Conservation (phyloP, 805 yeast species). For the Myxozyma kluyveri region DNA sequence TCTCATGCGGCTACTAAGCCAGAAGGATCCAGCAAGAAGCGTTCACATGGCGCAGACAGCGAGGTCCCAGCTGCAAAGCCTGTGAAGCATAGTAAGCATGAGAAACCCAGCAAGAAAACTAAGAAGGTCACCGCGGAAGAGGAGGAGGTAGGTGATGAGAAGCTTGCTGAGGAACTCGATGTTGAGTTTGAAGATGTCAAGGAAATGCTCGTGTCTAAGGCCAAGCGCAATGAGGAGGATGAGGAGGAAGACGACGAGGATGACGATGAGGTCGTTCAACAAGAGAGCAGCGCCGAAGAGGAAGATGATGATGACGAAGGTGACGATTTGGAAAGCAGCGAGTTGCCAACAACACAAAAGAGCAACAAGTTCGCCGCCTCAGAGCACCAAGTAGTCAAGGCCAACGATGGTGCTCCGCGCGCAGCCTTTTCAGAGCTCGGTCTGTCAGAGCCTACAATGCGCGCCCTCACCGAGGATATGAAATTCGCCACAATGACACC, state of each 20-base stretch:
- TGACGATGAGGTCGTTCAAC: conserved; percentile 36
- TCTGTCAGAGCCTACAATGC: conserved; percentile 75
- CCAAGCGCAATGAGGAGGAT: conserved; percentile 35
- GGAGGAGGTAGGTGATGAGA: conserved; percentile 10
- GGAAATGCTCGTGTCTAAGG: conserved; percentile 8
- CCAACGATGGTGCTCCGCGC: neutral
- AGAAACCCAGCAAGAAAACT: neutral
- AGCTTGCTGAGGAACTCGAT: conserved; percentile 16
- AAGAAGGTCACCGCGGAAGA: neutral
- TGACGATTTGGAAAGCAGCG: conserved; percentile 20
- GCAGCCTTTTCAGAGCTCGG: conserved; percentile 51
- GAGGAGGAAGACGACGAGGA: conserved; percentile 39
- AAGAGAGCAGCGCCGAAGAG: conserved; percentile 34
- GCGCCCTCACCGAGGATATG: conserved; percentile 73
- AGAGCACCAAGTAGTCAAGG: neutral
- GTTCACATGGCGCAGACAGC: neutral
- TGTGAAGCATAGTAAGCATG: neutral
- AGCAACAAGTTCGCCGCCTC: neutral
- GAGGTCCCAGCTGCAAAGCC: too few species aligned
- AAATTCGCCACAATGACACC: conserved; percentile 90
- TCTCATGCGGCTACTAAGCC: neutral
- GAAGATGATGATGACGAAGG: conserved; percentile 30
- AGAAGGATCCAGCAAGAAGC: neutral
- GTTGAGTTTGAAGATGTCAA: conserved; percentile 17
- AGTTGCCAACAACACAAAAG: neutral